These are phyloP conservation scores for Willaertia magna DNA, from an alignment of 208 protist genomes.

Conservation along the genomic window DNA sequence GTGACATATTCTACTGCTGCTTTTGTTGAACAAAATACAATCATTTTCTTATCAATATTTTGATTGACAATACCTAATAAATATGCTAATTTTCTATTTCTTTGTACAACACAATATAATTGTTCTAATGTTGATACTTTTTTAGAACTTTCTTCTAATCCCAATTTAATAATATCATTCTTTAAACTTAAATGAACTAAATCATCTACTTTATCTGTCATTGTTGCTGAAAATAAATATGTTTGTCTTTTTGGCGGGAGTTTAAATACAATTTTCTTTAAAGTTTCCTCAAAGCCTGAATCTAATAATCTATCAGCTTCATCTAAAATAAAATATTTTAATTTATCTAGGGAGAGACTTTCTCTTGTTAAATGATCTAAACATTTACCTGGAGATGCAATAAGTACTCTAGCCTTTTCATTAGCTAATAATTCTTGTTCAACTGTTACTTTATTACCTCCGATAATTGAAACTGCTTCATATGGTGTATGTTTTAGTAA, in stretches of 20 bases:
- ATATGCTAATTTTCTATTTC: constrained; percentile 84
- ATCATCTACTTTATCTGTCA: constrained; percentile 92
- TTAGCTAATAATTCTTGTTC: constrained; percentile 44
- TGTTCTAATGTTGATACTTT: constrained; percentile 85
- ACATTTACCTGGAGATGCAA: constrained; percentile 92
- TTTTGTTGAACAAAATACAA: constrained; percentile 95
- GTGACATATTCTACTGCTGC: constrained; percentile 88
- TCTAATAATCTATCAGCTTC: constrained; percentile 76
- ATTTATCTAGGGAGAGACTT: constrained; percentile 80
- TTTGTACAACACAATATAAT: constrained; percentile 68
- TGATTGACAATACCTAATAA: constrained; percentile 86
- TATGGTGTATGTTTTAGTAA: constrained; percentile 66
- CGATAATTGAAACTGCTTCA: constrained; percentile 49
- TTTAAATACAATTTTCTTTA: constrained; percentile 85
- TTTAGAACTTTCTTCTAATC: constrained; percentile 27
- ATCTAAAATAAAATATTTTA: constrained; percentile 78
- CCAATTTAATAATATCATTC: neutral
- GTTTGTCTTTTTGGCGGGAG: constrained; percentile 74
- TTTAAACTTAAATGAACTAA: neutral
- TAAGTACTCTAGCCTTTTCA: constrained; percentile 85
- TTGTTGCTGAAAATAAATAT: constrained; percentile 93
- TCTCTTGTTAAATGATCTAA: constrained; percentile 95
- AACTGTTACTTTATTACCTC: constrained; percentile 54
- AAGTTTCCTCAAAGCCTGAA: constrained; percentile 92
- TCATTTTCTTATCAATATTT: constrained; percentile 83